Evolutionary conservation across 2,329 filamentous ascomycete genomes (phyloP).

Genomic region (Teratosphaeria zuluensis): DNA sequence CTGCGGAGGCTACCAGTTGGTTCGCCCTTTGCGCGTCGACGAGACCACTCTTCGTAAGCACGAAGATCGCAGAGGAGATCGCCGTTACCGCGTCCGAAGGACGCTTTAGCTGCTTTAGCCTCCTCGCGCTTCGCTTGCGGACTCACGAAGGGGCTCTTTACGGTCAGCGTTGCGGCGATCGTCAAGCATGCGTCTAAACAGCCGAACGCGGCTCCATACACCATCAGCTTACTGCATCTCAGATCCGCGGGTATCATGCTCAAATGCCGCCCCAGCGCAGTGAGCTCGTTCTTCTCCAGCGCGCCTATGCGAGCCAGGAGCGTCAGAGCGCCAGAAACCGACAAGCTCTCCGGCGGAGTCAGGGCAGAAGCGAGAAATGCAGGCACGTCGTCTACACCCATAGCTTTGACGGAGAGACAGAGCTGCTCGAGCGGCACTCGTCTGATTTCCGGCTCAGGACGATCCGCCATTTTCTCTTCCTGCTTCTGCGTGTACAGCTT

Average conservation of each 20-base stretch:
- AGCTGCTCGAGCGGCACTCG: constrained; percentile 89
- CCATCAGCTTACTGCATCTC: constrained; percentile 86
- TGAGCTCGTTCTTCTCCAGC: constrained; percentile 74
- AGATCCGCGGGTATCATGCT: constrained; percentile 91
- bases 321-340: constrained; percentile 75
- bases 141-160: constrained; percentile 75
- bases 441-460: constrained; percentile 87
- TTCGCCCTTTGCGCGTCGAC: constrained; percentile 48
- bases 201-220: constrained; percentile 88
- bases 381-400: constrained; percentile 78
- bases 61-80: constrained; percentile 80
- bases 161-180: constrained; percentile 86
- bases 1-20: constrained; percentile 53
- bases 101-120: constrained; percentile 63
- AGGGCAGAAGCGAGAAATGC: constrained; percentile 76
- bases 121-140: constrained; percentile 76
- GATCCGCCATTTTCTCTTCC: constrained; percentile 73
- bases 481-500: constrained; percentile 84
- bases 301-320: constrained; percentile 80
- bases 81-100: constrained; percentile 67
- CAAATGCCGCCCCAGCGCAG: constrained; percentile 84
- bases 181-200: constrained; percentile 82
- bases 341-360: constrained; percentile 75
- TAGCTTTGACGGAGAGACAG: constrained; percentile 86
- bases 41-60: constrained; percentile 74